Conservation (phyloP, 2,329 filamentous ascomycete genomes). For the Trichoderma harzianum region DNA sequence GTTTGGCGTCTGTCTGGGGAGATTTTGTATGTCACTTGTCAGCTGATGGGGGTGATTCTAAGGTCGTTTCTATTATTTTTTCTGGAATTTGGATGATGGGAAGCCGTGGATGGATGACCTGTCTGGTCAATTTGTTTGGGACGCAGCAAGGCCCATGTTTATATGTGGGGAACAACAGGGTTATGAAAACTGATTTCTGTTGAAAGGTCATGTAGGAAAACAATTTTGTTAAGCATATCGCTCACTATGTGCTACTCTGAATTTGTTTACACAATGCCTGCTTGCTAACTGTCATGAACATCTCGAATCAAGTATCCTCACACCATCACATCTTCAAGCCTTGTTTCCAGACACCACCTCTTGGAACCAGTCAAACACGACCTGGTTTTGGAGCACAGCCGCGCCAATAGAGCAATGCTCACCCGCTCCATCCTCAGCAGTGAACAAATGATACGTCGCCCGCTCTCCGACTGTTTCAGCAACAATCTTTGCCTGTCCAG, state of each 20-base stretch:
- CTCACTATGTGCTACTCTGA: neutral
- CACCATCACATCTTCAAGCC: neutral
- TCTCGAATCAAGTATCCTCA: neutral
- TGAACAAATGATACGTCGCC: slow-evolving; percentile 19
- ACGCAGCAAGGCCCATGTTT: neutral
- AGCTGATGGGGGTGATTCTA: neutral
- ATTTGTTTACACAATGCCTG: neutral
- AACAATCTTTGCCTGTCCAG: slow-evolving; percentile 19
- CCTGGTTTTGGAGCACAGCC: slow-evolving; percentile 20
- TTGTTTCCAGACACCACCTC: neutral
- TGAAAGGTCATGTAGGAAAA: neutral
- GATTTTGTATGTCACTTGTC: neutral
- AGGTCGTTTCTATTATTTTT: neutral
- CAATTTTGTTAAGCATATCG: neutral
- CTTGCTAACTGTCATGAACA: neutral
- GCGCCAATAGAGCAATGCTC: slow-evolving; percentile 23
- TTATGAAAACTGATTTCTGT: neutral
- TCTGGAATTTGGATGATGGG: neutral
- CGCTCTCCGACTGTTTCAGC: slow-evolving; percentile 17
- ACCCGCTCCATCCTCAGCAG: slow-evolving; percentile 15
- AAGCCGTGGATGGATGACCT: neutral
- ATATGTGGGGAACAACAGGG: neutral
- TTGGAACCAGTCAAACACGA: slow-evolving; percentile 24
- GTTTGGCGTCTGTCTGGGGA: neutral
- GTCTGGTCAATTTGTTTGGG: neutral